phyloP scores from a whole-genome alignment of 495 filamentous ascomycete species.

The Aspergillus funiculosus region DNA sequence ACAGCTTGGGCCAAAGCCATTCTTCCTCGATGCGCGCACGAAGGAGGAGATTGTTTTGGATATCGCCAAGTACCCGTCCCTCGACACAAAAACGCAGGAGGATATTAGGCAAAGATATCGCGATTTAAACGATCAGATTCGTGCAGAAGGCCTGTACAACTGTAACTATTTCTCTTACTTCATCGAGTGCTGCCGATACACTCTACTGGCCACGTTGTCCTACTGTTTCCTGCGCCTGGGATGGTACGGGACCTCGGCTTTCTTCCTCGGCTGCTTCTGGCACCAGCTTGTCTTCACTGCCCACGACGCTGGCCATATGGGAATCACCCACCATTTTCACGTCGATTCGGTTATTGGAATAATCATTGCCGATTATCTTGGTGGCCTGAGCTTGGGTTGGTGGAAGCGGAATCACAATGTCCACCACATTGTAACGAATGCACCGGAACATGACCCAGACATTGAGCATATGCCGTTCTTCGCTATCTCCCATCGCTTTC shows the following conservation, averaged over 20 bases:
- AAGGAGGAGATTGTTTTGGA: conserved; percentile 71
- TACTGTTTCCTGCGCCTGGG: conserved; percentile 59
- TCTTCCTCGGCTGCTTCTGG: conserved; percentile 83
- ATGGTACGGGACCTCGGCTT: conserved; percentile 70
- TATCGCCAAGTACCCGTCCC: conserved; percentile 71
- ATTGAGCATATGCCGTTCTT: conserved; percentile 97
- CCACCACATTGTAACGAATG: conserved; percentile 96
- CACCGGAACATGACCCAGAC: conserved; percentile 93
- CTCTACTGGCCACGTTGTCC: conserved; percentile 57
- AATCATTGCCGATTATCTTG: conserved; percentile 82
- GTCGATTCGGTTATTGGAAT: conserved; percentile 82
- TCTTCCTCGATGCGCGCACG: conserved; percentile 69
- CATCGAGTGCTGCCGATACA: conserved; percentile 70
- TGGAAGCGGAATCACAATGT: conserved; percentile 98
- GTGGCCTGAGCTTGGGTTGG: conserved; percentile 89
- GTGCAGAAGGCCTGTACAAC: conserved; percentile 69
- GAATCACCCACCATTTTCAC: conserved; percentile 85
- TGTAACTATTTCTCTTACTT: conserved; percentile 83
- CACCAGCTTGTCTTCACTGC: conserved; percentile 93
- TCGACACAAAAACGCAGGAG: conserved; percentile 70
- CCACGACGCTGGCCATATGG: conserved; percentile 97
- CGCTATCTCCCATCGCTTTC: conserved; percentile 82
- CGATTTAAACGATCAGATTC: conserved; percentile 61
- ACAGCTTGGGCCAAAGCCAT: conserved; percentile 39
- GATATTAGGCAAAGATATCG: conserved; percentile 78